Base-by-base conservation (phyloP, 1,284 basidiomycete species). In the Leccinum angustisporum region DNA sequence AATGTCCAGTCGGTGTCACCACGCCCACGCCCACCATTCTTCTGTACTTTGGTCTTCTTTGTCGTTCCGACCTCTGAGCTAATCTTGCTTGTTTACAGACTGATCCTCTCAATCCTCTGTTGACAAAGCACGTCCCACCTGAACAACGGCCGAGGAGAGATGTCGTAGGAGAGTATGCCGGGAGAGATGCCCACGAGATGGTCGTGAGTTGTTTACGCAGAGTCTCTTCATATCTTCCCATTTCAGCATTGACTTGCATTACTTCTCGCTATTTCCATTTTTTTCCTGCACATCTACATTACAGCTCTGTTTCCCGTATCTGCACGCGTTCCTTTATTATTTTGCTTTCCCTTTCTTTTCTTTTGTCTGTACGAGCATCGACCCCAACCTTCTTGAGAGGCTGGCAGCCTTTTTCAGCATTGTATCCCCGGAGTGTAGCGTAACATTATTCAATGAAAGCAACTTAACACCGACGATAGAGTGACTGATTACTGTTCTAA, bases 81-180 rank as follows among this genome's bases (percentile, higher is more conserved):
- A 9, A 71, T 34, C 1, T 74, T 69, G 70, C 66, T 58, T 65
- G 76, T 75, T 77, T 78, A 70, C 81, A 93, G 91, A 92, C 88
- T 64, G 91, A 92, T 78, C 89, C 90, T 51, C 81, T 93, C 76
- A 86, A 83, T 77, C 86, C 85, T 52, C 82, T 92, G 46, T 79
- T 93, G 73, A 87, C 83, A 68, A 93, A 92, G 84, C 88, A 92
- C 78, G 86, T 93, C 73, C 84, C 88, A 53, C 84, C 87, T 71
- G 87, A 91, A 72, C 81, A 81, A 70, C 81, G 92, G 14, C 91
- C 91, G 27, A 76, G 76, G 56, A 82, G 91, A 73, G 90, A 93
- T 70, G 68, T 89, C 36, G 81, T 80, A 27, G 91, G 91, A 63
- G 86, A 90, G 54, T 92, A 88, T 83, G 79, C 85, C 62, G 80